Percentiles rank a stretch among this genome's conserved stretches.
Evolutionary conservation across 345 rosid genomes (phyloP).

Genomic region (Eutrema yunnanense): DNA sequence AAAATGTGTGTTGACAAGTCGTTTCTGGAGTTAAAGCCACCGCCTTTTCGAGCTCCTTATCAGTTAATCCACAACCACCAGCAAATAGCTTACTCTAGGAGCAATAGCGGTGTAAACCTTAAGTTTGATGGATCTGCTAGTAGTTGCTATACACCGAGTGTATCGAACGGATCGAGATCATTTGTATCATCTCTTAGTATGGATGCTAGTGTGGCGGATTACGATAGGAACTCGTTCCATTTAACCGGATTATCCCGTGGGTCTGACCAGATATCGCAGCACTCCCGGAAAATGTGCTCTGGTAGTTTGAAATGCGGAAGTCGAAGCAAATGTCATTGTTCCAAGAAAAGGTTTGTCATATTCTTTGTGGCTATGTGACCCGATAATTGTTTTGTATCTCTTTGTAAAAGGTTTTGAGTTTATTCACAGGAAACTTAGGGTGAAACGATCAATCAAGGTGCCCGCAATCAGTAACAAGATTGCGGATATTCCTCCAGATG

Average conservation of each 20-base stretch:
- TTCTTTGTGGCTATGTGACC: background rate
- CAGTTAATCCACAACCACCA: constrained; percentile 48
- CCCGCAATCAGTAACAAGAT: constrained; percentile 85
- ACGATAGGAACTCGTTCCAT: constrained; percentile 48
- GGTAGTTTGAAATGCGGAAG: constrained; percentile 52
- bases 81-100: constrained; percentile 41
- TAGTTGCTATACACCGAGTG: constrained; percentile 42
- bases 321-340: constrained; percentile 67
- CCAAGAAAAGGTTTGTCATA: constrained; percentile 56
- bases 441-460: constrained; percentile 68
- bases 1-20: constrained; percentile 41
- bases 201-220: constrained; percentile 48
- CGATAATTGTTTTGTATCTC: background rate
- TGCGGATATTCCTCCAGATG: constrained; percentile 85
- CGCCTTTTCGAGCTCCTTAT: constrained; percentile 39
- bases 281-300: constrained; percentile 49
- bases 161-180: constrained; percentile 57
- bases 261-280: constrained; percentile 44
- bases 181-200: constrained; percentile 60
- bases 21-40: constrained; percentile 39
- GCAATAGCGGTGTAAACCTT: constrained; percentile 47
- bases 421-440: constrained; percentile 48
- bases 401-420: constrained; percentile 2
- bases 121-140: constrained; percentile 53
- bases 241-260: constrained; percentile 48